Evolutionary conservation across 495 filamentous ascomycete genomes (phyloP), one percentile per base, ranked within the genome.

Genomic region (Neurospora terricola): DNA sequence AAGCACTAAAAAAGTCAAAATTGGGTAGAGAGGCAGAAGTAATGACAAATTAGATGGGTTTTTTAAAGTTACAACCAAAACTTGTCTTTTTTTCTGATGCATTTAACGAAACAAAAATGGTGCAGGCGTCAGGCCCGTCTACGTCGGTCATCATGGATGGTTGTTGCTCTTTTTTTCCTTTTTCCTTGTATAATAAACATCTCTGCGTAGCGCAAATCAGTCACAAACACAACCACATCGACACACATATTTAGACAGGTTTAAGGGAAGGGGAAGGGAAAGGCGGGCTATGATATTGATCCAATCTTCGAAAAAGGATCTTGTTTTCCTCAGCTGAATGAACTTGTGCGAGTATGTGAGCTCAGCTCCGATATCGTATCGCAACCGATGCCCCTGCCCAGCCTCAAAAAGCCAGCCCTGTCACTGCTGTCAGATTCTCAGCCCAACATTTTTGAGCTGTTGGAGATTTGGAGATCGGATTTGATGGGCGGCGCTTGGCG

Each of bases 1-100:
- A 74, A 72, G 42, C 30, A 78, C 66, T 73, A 81, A 69, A 73
- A 71, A 69, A n/a, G 38, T 38, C 18, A n/a, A 16, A n/a, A 11
- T 34, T 27, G 16, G 23, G 27, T 43, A 69, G 37, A 70, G n/a
- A 70, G 23, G 34, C 69, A 70, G 36, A 7, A 66, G 54, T 34
- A 66, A 66, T 66, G 54, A 18, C 27, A 66, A 34, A 66, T 16
- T 66, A 66, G 54, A 66, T 36, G 54, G 54, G 14, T 34, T 66
- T 66, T 36, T 59, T 27, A 6, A 27, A 36, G 27, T 18, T 66
- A 30, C 30, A 30, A 34, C 14, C 54, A 34, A 36, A 66, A 66
- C 54, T 66, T 30, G 54, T 34, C 27, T 9, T 18, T 18, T 66
- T 5, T 7, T 34, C 23, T 66, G 54, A 66, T 66, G 54, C 27